A percentile compares a stretch with the other conserved stretches of the same genome.
Evolutionary conservation across 164 flowering plant species (phyloP).

Genomic region (Cinnamomum micranthum): DNA sequence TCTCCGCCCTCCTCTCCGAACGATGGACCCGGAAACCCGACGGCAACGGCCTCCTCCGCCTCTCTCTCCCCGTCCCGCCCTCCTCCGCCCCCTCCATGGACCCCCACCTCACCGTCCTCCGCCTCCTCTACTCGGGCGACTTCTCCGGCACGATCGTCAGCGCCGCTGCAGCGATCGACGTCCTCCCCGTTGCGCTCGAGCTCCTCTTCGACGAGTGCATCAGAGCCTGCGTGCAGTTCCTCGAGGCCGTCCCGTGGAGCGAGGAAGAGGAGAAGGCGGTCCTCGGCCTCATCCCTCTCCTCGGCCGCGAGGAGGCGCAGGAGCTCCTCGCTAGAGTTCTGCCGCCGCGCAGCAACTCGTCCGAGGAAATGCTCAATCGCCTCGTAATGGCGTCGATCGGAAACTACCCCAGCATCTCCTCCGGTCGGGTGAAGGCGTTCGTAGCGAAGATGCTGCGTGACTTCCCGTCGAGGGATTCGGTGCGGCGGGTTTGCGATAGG

Average conservation of each 20-base stretch:
- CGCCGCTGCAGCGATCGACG: conserved; percentile 38
- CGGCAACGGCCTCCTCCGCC: conserved; percentile 5
- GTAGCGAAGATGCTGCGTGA: conserved; percentile 81
- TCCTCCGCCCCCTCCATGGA: conserved; percentile 26
- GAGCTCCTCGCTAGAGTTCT: conserved; percentile 69
- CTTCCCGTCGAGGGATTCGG: conserved; percentile 58
- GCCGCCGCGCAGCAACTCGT: conserved; percentile 27
- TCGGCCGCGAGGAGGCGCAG: conserved; percentile 53
- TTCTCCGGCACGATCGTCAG: conserved; percentile 28
- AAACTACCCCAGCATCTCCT: conserved; percentile 57
- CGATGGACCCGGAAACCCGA: conserved; percentile 49
- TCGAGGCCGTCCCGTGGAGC: conserved; percentile 91
- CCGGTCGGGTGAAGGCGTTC: conserved; percentile 75
- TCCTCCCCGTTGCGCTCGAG: conserved; percentile 72
- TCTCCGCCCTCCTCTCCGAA: conserved; percentile 69
- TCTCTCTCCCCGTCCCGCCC: conserved; percentile 30
- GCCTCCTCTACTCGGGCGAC: conserved; percentile 57
- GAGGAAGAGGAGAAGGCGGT: conserved; percentile 77
- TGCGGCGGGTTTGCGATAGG: conserved; percentile 62
- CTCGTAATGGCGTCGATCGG: conserved; percentile 56
- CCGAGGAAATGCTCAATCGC: conserved; percentile 74
- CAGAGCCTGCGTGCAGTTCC: conserved; percentile 54
- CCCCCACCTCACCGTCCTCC: conserved; percentile 46
- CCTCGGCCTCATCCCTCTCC: conserved; percentile 46
- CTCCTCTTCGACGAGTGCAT: conserved; percentile 81